Evolutionary conservation across 129 eudicot species (phyloP), one percentile per base, ranked within the genome.

Genomic region (Logfia minima): DNA sequence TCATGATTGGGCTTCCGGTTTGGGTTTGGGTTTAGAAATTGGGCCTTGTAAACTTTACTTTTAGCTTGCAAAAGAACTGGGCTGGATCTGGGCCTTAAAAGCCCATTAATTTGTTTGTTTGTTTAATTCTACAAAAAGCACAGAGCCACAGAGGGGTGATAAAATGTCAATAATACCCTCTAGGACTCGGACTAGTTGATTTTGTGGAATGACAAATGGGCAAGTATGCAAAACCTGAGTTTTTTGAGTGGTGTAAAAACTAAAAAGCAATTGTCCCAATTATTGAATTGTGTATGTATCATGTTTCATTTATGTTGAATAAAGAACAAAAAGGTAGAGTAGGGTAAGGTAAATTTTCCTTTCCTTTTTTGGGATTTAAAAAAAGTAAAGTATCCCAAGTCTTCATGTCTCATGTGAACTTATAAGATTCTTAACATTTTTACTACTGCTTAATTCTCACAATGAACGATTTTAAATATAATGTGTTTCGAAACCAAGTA

Each of bases 331-430:
- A 45, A 35, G 62, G 32, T 35, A 5, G 77, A 55, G 23, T 71
- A 37, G 56, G 45, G 67, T 62, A 45, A 58, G 74, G 32, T 63
- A 74, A 21, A 17, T 64, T 51, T 26, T 72, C 11, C 41, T 11
- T 10, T 6, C 13, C 8, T 29, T 52, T 61, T 52, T 51, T 52
- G 24, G 16, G 17, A 26, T 53, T 41, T 31, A 13, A 11, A 0
- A 48, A 35, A 51, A 41, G 62, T 80, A 72, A 80, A 58, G 83
- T 73, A 80, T 80, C 83, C 79, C 66, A 80, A 17, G 79, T 66
- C 51, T 61, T 23, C 70, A 23, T 62, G 61, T 37, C 24, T 65
- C 72, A 29, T 64, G 5, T 48, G n/a, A 52, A 65, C 3, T 2
- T 65, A 3, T 1, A 31, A 18, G 2, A 61, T 45, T 45, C 2